A percentile compares a stretch with the other conserved stretches of the same genome.
phyloP scores from a whole-genome alignment of 495 filamentous ascomycete genomes.

The Elasticomyces elasticus region DNA sequence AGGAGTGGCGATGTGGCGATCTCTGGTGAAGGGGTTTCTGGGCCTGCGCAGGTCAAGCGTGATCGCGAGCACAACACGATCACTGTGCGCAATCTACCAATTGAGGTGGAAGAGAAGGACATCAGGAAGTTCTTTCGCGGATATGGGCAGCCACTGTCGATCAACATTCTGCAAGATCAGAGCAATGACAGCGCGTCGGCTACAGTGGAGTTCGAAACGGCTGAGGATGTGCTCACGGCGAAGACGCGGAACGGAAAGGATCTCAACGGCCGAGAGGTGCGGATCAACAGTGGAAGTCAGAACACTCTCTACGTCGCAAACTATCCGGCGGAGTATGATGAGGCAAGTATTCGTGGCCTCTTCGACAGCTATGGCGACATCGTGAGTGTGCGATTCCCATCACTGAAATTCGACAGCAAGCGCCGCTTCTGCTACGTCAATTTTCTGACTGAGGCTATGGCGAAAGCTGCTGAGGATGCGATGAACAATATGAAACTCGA shows the following conservation, averaged over 20 bases:
- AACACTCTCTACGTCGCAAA: constrained; percentile 85
- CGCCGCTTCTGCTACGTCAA: constrained; percentile 92
- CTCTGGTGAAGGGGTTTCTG: constrained; percentile 24
- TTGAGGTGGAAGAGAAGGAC: constrained; percentile 54
- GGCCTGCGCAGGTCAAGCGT: constrained; percentile 46
- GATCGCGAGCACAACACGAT: constrained; percentile 86
- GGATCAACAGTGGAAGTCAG: constrained; percentile 59
- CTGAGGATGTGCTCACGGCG: constrained; percentile 72
- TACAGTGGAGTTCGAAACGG: constrained; percentile 71
- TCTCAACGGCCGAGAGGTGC: constrained; percentile 59
- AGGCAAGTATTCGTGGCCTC: constrained; percentile 62
- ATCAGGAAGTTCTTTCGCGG: constrained; percentile 84
- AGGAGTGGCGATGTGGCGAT: constrained; percentile 41
- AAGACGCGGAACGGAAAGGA: constrained; percentile 66
- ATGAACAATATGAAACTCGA: constrained; percentile 61
- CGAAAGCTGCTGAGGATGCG: constrained; percentile 42
- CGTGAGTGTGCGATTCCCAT: constrained; percentile 78
- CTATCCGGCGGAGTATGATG: constrained; percentile 77
- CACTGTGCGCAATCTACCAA: constrained; percentile 65
- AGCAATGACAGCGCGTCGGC: constrained; percentile 54
- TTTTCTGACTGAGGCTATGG: constrained; percentile 46
- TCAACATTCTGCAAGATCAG: constrained; percentile 52
- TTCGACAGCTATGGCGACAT: constrained; percentile 74
- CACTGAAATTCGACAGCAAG: constrained; percentile 74
- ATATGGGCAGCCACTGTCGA: constrained; percentile 69